Percentiles rank a stretch among this genome's conserved stretches.
Conservation (phyloP, 1,284 basidiomycete genomes). For the Melampsora americana region DNA sequence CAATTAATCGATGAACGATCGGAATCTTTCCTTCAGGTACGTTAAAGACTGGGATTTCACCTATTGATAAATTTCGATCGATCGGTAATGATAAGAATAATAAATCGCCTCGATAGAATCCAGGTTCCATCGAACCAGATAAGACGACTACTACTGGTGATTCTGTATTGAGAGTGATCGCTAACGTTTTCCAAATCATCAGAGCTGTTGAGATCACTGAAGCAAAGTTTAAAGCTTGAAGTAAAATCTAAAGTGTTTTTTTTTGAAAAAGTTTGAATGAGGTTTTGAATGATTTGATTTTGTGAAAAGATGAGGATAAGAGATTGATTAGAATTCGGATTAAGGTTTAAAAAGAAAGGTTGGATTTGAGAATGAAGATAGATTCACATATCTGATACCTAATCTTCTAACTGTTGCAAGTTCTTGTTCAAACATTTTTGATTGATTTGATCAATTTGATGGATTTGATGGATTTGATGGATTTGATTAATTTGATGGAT, state of each 20-base stretch:
- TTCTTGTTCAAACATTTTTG: constrained; percentile 59
- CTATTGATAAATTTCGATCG: constrained; percentile 69
- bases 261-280: no score
- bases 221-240: constrained; percentile 87
- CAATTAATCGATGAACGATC: constrained; percentile 89
- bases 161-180: constrained; percentile 85
- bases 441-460: neutral
- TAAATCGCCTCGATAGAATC: constrained; percentile 91
- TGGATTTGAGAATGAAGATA: neutral
- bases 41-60: constrained; percentile 96
- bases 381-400: constrained; percentile 69
- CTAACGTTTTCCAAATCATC: constrained; percentile 95
- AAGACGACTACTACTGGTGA: constrained; percentile 95
- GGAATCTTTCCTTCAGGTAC: constrained; percentile 83
- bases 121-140: constrained; percentile 99
- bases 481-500: no score
- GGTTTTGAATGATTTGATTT: constrained; percentile 30
- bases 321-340: neutral
- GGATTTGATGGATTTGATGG: no score
- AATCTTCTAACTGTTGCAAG: constrained; percentile 68
- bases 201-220: constrained; percentile 86
- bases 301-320: neutral
- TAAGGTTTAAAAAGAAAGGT: constrained; percentile 8
- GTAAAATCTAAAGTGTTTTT: constrained; percentile 71
- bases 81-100: constrained; percentile 79